phyloP scores from a whole-genome alignment of 2,329 filamentous ascomycete species.

The Akanthomyces dipterigenus region DNA sequence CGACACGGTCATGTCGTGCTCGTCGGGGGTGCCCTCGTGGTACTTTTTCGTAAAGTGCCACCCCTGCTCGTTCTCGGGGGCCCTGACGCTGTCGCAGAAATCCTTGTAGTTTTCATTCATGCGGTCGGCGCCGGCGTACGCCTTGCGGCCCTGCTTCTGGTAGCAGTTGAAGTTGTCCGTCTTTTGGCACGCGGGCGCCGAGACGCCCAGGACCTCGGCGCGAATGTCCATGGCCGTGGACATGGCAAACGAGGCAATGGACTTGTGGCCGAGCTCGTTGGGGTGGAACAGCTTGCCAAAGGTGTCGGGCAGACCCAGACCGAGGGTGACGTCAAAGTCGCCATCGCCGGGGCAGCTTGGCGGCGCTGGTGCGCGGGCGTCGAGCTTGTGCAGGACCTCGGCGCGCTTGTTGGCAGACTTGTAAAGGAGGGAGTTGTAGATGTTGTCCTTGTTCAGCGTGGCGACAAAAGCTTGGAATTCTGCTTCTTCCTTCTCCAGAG shows the following conservation, averaged over 20 bases:
- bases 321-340: conserved; percentile 10
- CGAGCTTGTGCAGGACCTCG: conserved; percentile 18
- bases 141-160: conserved; percentile 18
- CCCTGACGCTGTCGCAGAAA: conserved; percentile 21
- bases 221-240: conserved; percentile 15
- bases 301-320: conserved; percentile 24
- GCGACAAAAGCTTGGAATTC: neutral
- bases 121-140: conserved; percentile 17
- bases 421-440: conserved; percentile 20
- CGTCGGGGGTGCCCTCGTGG: conserved; percentile 23
- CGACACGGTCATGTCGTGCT: conserved; percentile 18
- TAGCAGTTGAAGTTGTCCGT: conserved; percentile 22
- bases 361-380: conserved; percentile 18
- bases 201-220: conserved; percentile 16
- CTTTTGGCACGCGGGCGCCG: conserved; percentile 11
- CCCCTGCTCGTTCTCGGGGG: conserved; percentile 14
- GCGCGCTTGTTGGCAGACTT: conserved; percentile 17
- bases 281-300: conserved; percentile 28
- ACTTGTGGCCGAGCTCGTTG: conserved; percentile 22
- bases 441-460: conserved; percentile 2
- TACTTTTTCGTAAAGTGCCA: conserved; percentile 20
- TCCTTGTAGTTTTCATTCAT: conserved; percentile 22
- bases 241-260: conserved; percentile 24
- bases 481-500: conserved; percentile 10
- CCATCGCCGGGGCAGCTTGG: conserved; percentile 23